Evolutionary conservation across 257 asterid genomes (phyloP).

Genomic region (Phtheirospermum japonicum): DNA sequence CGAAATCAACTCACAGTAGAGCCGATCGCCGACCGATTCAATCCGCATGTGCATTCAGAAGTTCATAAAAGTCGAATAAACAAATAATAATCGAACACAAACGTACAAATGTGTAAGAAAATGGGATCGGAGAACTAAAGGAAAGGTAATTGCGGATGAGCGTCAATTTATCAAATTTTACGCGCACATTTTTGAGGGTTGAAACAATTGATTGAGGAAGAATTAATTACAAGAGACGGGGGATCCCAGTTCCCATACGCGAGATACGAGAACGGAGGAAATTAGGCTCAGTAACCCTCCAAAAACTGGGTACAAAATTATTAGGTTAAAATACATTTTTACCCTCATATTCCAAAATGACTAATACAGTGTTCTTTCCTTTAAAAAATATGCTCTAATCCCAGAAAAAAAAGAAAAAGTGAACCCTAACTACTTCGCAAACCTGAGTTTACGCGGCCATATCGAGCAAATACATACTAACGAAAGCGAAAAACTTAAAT

Average conservation of each 20-base stretch:
- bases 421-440: too few relatives aligned
- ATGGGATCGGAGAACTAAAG: not conserved
- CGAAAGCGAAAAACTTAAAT: too few relatives aligned
- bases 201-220: constrained; percentile 6
- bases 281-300: too few relatives aligned
- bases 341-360: too few relatives aligned
- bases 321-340: too few relatives aligned
- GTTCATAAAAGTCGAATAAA: not conserved
- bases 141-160: not conserved
- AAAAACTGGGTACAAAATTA: too few relatives aligned
- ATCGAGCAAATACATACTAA: too few relatives aligned
- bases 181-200: constrained; percentile 8
- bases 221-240: too few relatives aligned
- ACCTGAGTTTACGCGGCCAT: too few relatives aligned
- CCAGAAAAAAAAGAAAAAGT: too few relatives aligned
- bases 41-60: constrained; percentile 32
- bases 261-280: not conserved
- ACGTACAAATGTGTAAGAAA: not conserved
- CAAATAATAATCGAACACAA: constrained; percentile 12
- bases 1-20: constrained; percentile 29
- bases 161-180: constrained; percentile 17
- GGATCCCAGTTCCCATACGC: not conserved
- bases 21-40: constrained; percentile 31
- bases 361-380: too few relatives aligned
- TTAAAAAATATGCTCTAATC: too few relatives aligned